Base-by-base conservation (phyloP, 257 asterid genomes). In the Forsythia viridissima region DNA sequence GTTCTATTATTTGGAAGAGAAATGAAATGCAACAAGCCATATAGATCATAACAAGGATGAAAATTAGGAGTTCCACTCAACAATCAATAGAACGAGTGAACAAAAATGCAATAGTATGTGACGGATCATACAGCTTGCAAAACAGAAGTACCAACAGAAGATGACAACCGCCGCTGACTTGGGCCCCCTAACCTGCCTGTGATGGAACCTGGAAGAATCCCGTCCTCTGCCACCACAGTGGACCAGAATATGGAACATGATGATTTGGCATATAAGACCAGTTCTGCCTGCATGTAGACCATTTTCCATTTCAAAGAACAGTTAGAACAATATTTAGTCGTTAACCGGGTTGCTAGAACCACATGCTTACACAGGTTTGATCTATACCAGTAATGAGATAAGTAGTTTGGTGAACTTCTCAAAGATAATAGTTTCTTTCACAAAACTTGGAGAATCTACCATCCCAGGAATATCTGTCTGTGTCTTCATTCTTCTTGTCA, bases 121-220 rank as follows among this genome's bases (percentile, higher is more conserved):
- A 74, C 57, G 73, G 81, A 80, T 73, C 91, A 20, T 89, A 92
- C 96, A 83, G 99, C 95, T 91, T 89, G 90, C 95, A 93, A 75
- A 84, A 91, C 90, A 82, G 89, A 84, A 74, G 96, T 87, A 75
- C 97, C 86, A 18, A 82, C 73, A 76, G 90, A 80, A 82, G 92
- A 85, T 72, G 96, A 69, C 85, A 94, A 81, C 81, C 98, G 91
- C 42, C 98, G 93, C 81, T 86, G 96, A 81, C 99, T 94, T 74
- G 96, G 96, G 36, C 99, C 99, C 41, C 99, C 99, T 68, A 94
- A 89, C 88, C 89, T 90, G 84, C 98, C 99, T 78, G 74, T 85
- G 48, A 94, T 80, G 82, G 97, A 85, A 79, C 93, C 91, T 73
- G 99, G 92, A 80, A 91, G 89, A 74, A 72, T 59, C 76, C 79